Evolutionary conservation across 2,329 filamentous ascomycete species (phyloP).

Genomic region (Blumeria hordei): DNA sequence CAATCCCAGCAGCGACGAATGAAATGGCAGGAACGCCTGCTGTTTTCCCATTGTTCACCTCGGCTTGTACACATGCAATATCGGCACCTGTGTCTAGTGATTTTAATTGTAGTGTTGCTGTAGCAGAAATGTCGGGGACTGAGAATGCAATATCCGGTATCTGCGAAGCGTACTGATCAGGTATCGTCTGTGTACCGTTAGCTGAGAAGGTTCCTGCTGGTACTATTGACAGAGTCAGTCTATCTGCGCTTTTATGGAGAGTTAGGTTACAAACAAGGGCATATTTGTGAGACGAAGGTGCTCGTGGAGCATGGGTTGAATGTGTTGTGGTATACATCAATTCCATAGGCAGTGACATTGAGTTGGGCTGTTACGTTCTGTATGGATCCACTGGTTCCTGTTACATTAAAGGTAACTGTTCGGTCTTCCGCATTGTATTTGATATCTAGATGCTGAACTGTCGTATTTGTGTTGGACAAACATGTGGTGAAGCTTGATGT

Average conservation of each 20-base stretch:
- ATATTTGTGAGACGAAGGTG: conserved; percentile 36
- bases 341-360: conserved; percentile 43
- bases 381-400: conserved; percentile 42
- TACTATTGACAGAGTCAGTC: conserved; percentile 22
- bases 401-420: conserved; percentile 57
- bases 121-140: conserved; percentile 71
- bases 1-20: conserved; percentile 64
- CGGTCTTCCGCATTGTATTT: conserved; percentile 54
- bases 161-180: conserved; percentile 40
- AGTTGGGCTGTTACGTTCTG: conserved; percentile 11
- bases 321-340: conserved; percentile 47
- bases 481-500: conserved; percentile 66
- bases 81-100: conserved; percentile 31
- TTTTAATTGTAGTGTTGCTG: conserved; percentile 55
- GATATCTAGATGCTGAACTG: conserved; percentile 51
- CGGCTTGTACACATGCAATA: conserved; percentile 63
- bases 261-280: conserved; percentile 37
- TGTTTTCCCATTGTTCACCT: conserved; percentile 72
- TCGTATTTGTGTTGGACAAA: conserved; percentile 31
- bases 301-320: conserved; percentile 60
- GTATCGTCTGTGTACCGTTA: conserved; percentile 45
- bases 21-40: conserved; percentile 50
- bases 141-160: conserved; percentile 79
- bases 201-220: conserved; percentile 54
- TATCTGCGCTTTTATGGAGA: neutral